Evolutionary conservation across 208 protist species (phyloP), one percentile per base, ranked within the genome.

Genomic region (Porcisia hertigi): DNA sequence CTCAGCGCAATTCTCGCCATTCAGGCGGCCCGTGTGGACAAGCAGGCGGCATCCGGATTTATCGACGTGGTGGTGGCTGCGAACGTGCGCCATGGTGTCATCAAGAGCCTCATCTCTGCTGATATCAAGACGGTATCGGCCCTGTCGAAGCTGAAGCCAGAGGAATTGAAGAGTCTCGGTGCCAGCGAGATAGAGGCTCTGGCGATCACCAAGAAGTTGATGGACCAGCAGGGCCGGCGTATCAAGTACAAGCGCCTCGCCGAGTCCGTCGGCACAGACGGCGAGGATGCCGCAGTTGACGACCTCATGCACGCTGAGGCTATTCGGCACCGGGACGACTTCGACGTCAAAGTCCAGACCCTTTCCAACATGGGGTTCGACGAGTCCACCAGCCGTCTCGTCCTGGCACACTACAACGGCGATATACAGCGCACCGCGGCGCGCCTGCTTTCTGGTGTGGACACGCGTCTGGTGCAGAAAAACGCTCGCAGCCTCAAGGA

Each of bases 391-490:
- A 76, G 77, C 39, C 85, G 86, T 39, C 75, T 92, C 1, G 80
- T 87, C 5, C 79, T 95, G 30, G 91, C 90, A 16, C 92, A 94
- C 76, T 95, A 94, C 82, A 92, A 93, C 83, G 89, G 88, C 66
- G 86, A 94, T 54, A 86, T 94, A 63, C 74, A 96, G 73, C 89
- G 88, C 78, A 81, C 88, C 0, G 87, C 86, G 6, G 85, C 83
- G 0, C 88, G 88, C 18, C 84, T 95, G 9, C 71, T 97, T 57
- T 86, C 84, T 66, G 88, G 87, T 57, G 75, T 90, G 39, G 77
- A 90, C 75, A 58, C 59, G 53, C 73, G 63, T 5, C 75, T 78
- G 54, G 90, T 94, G 30, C 71, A 67, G 52, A 83, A 83, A 64
- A 86, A 93, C 67, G 73, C 79, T 4, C 75, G 80, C n/a, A 86